Conservation (phyloP, 108 stramenopile species). For the Conticribra guillardii region DNA sequence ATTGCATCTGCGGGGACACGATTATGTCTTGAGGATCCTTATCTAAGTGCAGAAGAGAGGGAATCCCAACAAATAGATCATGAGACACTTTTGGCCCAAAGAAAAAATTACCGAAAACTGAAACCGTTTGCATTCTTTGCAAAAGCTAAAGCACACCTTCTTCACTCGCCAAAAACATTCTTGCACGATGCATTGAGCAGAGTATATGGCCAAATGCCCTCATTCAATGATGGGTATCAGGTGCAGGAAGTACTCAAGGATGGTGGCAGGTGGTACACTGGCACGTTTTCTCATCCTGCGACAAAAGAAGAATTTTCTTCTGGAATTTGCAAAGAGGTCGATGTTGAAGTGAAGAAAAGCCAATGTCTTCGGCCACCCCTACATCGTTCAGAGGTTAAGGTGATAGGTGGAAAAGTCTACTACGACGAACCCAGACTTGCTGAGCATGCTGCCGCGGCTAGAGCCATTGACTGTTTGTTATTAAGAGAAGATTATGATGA, state of each 20-base stretch:
- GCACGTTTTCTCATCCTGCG: constrained; percentile 25
- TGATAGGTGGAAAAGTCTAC: constrained; percentile 27
- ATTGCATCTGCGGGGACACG: background rate
- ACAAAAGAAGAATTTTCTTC: constrained; percentile 36
- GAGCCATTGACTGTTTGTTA: constrained; percentile 44
- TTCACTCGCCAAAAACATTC: constrained; percentile 10
- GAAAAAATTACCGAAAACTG: background rate
- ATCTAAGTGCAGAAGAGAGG: background rate
- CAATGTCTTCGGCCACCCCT: constrained; percentile 7
- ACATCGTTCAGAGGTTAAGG: background rate
- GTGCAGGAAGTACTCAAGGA: background rate
- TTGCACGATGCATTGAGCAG: constrained; percentile 11
- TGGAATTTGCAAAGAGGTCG: constrained; percentile 20
- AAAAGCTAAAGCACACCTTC: background rate
- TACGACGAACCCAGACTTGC: constrained; percentile 9
- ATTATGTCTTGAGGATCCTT: constrained; percentile 45
- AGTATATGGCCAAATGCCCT: background rate
- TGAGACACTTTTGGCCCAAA: background rate
- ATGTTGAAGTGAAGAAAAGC: constrained; percentile 11
- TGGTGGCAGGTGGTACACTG: constrained; percentile 19
- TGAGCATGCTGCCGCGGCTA: constrained; percentile 42
- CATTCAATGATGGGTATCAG: background rate
- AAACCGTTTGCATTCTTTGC: background rate
- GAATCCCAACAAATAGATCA: constrained; percentile 14
- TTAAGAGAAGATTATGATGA: constrained; percentile 13